Conservation (phyloP, 2,329 filamentous ascomycete species). For the Microdochium paspali region DNA sequence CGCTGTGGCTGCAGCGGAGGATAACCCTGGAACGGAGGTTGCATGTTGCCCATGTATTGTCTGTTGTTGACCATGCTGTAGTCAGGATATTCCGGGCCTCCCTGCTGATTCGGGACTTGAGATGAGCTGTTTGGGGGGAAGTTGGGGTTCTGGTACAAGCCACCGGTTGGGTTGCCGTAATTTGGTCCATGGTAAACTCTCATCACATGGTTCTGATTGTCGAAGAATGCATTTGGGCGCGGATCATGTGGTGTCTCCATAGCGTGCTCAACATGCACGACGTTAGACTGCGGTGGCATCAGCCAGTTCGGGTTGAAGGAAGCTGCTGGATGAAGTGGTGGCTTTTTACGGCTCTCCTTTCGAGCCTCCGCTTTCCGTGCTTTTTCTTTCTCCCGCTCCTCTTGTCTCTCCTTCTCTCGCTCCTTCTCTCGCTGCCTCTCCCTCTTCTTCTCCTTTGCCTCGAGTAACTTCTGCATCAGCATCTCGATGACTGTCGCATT, state of each 20-base stretch:
- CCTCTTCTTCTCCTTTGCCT: background rate
- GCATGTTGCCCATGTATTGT: background rate
- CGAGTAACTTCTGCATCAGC: background rate
- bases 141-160: conserved; percentile 32
- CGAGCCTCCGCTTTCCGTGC: conserved; percentile 2
- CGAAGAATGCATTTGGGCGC: conserved; percentile 49
- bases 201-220: conserved; percentile 39
- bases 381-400: conserved; percentile 3
- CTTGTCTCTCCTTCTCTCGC: background rate
- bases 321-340: conserved; percentile 11
- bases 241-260: conserved; percentile 43
- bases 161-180: conserved; percentile 40
- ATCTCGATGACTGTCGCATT: background rate
- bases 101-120: background rate
- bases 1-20: background rate
- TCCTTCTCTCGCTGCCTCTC: no score
- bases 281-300: conserved; percentile 34
- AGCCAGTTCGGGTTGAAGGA: conserved; percentile 33
- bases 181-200: conserved; percentile 48
- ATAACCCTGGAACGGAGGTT: background rate
- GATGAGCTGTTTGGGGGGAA: no score
- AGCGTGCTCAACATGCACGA: conserved; percentile 46
- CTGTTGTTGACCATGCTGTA: conserved; percentile 13
- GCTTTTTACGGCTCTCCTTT: conserved; percentile 2
- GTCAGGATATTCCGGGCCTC: background rate